Conservation (phyloP, 83 land plant species). For the Diphasiastrum complanatum region DNA sequence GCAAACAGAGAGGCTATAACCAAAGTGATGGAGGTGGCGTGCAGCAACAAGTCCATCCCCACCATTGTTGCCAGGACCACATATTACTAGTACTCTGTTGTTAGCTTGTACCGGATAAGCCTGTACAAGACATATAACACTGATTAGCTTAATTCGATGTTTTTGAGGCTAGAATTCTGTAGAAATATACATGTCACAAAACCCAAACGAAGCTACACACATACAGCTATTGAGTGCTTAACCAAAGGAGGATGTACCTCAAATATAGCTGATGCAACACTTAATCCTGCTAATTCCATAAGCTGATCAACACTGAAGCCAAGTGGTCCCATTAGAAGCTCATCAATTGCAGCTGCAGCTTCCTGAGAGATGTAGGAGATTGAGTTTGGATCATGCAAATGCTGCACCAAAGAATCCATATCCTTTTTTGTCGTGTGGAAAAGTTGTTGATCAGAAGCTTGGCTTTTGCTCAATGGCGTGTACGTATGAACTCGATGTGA, state of each 20-base stretch:
- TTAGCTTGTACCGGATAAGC: slow-evolving; percentile 55
- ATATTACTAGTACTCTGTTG: slow-evolving; percentile 69
- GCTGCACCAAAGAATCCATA: too few species aligned
- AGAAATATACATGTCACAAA: background rate
- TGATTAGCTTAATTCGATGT: background rate
- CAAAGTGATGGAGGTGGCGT: slow-evolving; percentile 88
- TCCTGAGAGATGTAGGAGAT: slow-evolving; percentile 68
- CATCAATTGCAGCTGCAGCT: slow-evolving; percentile 76
- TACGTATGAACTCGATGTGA: too few species aligned
- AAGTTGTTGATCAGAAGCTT: too few species aligned
- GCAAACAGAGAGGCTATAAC: slow-evolving; percentile 61
- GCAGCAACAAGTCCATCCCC: slow-evolving; percentile 97
- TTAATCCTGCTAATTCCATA: slow-evolving; percentile 93
- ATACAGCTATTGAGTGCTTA: too few species aligned
- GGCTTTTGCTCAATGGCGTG: too few species aligned
- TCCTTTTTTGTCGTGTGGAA: too few species aligned
- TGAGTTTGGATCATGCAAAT: slow-evolving; percentile 19
- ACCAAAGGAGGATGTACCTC: slow-evolving; percentile 45
- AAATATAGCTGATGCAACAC: slow-evolving; percentile 75
- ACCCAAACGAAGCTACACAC: too few species aligned
- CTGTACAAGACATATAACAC: slow-evolving; percentile 27
- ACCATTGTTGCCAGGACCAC: slow-evolving; percentile 97
- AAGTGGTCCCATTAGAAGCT: slow-evolving; percentile 80
- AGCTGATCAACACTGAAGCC: slow-evolving; percentile 91
- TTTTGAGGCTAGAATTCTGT: background rate